These are phyloP conservation scores for Massariosphaeria phaeospora DNA, from an alignment of 495 filamentous ascomycete species.

Conservation along the genomic window DNA sequence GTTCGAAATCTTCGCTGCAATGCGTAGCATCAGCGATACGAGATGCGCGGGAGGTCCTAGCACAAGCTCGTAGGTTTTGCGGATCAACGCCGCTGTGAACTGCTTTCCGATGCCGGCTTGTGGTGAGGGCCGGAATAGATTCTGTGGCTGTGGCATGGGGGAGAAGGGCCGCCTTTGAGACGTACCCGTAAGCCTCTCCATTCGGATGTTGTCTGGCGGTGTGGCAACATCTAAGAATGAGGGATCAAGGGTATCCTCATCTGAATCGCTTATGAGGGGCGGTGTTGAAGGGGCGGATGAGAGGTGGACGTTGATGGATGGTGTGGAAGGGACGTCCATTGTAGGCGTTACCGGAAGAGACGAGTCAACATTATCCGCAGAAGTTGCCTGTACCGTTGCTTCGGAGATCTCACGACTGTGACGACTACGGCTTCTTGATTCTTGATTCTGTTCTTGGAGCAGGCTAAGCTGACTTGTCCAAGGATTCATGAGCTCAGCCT, in stretches of 20 bases:
- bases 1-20: conserved; percentile 66
- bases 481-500: conserved; percentile 18
- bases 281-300: conserved; percentile 32
- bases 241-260: conserved; percentile 33
- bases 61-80: conserved; percentile 69
- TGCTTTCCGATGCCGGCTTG: conserved; percentile 46
- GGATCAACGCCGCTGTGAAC: conserved; percentile 62
- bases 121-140: conserved; percentile 52
- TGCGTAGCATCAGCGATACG: conserved; percentile 68
- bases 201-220: conserved; percentile 47
- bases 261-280: conserved; percentile 32
- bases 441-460: neutral
- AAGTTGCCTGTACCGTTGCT: conserved; percentile 41
- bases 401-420: conserved; percentile 44
- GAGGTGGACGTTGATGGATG: conserved; percentile 8
- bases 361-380: neutral
- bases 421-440: conserved; percentile 15
- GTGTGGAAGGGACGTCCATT: neutral
- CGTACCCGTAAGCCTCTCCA: conserved; percentile 48
- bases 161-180: conserved; percentile 61
- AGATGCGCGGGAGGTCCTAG: conserved; percentile 71
- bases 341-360: conserved; percentile 4
- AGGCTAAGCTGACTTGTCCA: conserved; percentile 17
- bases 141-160: conserved; percentile 62
- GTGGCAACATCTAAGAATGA: conserved; percentile 45